These are phyloP conservation scores for Aristolochia californica DNA, from an alignment of 164 flowering plant genomes.

Conservation along the genomic window DNA sequence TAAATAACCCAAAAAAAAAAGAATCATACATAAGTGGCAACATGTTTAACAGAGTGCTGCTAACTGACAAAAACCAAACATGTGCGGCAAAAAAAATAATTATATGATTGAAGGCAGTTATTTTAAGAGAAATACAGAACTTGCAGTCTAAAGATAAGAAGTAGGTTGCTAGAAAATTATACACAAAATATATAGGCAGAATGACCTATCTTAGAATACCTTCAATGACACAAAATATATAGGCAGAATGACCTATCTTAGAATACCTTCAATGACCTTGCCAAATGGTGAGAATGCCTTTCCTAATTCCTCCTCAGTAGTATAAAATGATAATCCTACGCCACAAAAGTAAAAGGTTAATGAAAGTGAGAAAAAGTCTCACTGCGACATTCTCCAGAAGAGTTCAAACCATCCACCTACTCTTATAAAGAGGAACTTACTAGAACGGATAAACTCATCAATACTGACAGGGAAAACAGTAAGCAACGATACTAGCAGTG, in stretches of 20 bases:
- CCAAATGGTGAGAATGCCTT: slow-evolving; percentile 58
- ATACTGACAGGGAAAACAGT: too few relatives aligned
- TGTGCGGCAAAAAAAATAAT: not conserved
- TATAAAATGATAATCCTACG: slow-evolving; percentile 57
- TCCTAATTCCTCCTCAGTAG: slow-evolving; percentile 31
- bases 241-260: not conserved
- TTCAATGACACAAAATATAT: slow-evolving; percentile 20
- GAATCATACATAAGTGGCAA: not conserved
- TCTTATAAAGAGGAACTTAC: too few relatives aligned
- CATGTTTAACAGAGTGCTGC: not conserved
- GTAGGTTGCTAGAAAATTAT: not conserved
- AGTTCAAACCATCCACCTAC: too few relatives aligned
- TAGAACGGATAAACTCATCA: too few relatives aligned
- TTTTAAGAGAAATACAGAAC: not conserved
- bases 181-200: not conserved
- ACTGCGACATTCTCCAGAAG: too few relatives aligned
- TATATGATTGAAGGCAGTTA: not conserved
- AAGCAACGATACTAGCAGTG: too few relatives aligned
- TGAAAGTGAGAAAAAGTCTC: not conserved
- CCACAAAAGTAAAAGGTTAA: not conserved
- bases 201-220: slow-evolving; percentile 23
- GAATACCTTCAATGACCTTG: slow-evolving; percentile 42
- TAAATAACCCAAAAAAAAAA: not conserved
- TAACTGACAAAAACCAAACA: not conserved
- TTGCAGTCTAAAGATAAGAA: not conserved